Percentiles rank a stretch among this genome's conserved stretches.
Evolutionary conservation across 176 grass and related monocot genomes (phyloP).

Genomic region (Lolium multiflorum): DNA sequence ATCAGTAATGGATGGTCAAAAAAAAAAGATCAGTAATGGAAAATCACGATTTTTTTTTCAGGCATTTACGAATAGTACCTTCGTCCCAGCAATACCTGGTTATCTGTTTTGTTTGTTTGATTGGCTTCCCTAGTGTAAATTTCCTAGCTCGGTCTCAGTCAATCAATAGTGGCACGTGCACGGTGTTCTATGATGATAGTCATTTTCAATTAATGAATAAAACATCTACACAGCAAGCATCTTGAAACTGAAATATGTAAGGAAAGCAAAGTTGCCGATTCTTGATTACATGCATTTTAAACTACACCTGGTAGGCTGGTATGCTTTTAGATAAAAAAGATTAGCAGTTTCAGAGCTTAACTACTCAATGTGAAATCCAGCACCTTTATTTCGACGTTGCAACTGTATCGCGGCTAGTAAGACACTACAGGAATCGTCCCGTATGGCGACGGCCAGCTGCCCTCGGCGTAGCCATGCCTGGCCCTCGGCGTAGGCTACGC

Average conservation of each 20-base stretch:
- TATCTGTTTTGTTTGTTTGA: background rate
- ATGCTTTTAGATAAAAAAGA: too few species aligned
- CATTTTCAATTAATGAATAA: background rate
- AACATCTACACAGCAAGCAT: background rate
- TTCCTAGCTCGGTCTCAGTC: background rate
- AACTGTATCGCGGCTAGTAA: too few species aligned
- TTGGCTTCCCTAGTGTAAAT: background rate
- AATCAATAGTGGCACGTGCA: background rate
- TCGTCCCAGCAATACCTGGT: background rate
- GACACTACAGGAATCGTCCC: too few species aligned
- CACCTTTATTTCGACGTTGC: too few species aligned
- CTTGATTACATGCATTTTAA: background rate
- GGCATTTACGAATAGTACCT: background rate
- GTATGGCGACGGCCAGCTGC: too few species aligned
- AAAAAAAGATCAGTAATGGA: background rate
- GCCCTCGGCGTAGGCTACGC: too few species aligned
- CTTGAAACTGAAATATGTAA: background rate
- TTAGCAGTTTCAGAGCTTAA: too few species aligned
- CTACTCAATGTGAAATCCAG: too few species aligned
- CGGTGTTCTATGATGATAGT: background rate
- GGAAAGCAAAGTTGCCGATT: background rate
- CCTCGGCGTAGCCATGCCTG: too few species aligned
- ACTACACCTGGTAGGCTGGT: too few species aligned
- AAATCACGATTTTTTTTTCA: too few species aligned
- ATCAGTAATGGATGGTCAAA: background rate